Conservation (phyloP, 73 alveolate species). For the Paramecium sonneborni region DNA sequence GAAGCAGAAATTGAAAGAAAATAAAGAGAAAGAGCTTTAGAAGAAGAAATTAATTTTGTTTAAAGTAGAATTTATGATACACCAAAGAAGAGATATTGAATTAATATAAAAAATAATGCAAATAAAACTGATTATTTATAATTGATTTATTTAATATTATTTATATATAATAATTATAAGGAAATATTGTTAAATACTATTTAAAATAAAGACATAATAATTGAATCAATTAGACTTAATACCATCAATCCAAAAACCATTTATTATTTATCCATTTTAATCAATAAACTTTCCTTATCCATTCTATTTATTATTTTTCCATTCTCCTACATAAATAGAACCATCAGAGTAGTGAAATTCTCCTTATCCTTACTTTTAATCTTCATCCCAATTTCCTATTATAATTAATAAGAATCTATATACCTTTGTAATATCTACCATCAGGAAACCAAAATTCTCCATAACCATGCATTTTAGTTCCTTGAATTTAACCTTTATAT, state of each 20-base stretch:
- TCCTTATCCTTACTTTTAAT: conserved; percentile 23
- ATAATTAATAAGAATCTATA: neutral
- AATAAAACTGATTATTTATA: neutral
- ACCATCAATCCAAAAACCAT: conserved; percentile 33
- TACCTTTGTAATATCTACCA: conserved; percentile 76
- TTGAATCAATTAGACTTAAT: neutral
- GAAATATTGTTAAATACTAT: neutral
- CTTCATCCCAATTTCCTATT: neutral
- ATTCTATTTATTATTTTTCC: neutral
- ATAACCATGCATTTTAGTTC: conserved; percentile 70
- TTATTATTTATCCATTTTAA: neutral
- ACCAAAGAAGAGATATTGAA: conserved; percentile 31
- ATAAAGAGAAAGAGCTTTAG: conserved; percentile 45
- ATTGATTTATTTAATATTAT: neutral
- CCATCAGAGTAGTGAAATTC: conserved; percentile 43
- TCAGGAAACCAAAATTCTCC: conserved; percentile 73
- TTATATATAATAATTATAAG: neutral
- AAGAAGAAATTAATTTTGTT: conserved; percentile 23
- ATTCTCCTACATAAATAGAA: neutral
- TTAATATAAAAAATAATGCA: neutral
- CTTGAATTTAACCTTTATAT: conserved; percentile 64
- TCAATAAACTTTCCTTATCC: neutral
- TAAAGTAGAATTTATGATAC: conserved; percentile 50
- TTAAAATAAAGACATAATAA: neutral
- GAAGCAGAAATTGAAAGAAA: conserved; percentile 51